These are phyloP conservation scores for Pascua guehoae DNA, from an alignment of 1,284 basidiomycete genomes.

Conservation along the genomic window DNA sequence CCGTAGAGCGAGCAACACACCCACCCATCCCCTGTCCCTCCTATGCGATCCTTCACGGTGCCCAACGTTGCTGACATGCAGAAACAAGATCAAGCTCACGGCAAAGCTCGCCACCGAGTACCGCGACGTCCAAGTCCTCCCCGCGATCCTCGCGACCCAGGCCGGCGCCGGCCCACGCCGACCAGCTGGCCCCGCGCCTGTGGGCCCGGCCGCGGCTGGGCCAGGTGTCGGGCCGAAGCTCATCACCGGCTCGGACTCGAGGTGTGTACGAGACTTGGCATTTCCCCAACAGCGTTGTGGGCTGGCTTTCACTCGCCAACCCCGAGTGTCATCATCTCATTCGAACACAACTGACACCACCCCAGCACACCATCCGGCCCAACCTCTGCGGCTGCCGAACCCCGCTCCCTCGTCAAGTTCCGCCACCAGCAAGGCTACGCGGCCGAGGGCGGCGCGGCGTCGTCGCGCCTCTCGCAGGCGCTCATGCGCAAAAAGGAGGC, in stretches of 20 bases:
- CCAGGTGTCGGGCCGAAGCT: slow-evolving; percentile 55
- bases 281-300: too few species aligned
- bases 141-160: slow-evolving; percentile 72
- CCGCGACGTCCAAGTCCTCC: slow-evolving; percentile 77
- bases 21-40: too few species aligned
- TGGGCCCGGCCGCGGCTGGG: slow-evolving; percentile 52
- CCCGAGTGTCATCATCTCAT: too few species aligned
- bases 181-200: slow-evolving; percentile 52
- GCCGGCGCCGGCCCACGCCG: slow-evolving; percentile 68
- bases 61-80: slow-evolving; percentile 16
- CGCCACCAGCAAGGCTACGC: slow-evolving; percentile 49
- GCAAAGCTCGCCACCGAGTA: slow-evolving; percentile 82
- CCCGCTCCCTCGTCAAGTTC: slow-evolving; percentile 45
- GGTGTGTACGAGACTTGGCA: not conserved
- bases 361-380: too few species aligned
- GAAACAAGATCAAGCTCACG: slow-evolving; percentile 51
- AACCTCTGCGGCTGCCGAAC: slow-evolving; percentile 8
- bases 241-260: slow-evolving; percentile 3
- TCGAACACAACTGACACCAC: too few species aligned
- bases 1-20: too few species aligned
- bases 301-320: too few species aligned
- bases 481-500: slow-evolving; percentile 86
- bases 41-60: too few species aligned
- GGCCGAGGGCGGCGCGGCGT: slow-evolving; percentile 46
- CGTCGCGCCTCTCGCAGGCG: slow-evolving; percentile 70